A percentile compares a stretch with the other conserved stretches of the same genome.
phyloP scores from a whole-genome alignment of 352 stramenopile genomes.

The Phytophthora macrochlamydospora region DNA sequence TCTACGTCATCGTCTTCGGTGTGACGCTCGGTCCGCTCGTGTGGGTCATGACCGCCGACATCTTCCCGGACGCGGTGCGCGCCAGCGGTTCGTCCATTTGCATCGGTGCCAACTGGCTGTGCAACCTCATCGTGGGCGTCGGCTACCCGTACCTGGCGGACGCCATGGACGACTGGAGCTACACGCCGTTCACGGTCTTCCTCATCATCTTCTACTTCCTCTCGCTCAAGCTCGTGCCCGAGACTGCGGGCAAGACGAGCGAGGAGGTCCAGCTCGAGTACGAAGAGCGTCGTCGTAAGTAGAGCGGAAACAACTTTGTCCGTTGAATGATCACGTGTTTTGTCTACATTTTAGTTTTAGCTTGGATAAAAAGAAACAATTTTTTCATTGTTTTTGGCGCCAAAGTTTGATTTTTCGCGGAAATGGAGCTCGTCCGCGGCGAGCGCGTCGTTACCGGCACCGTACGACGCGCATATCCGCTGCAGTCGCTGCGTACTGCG shows the following conservation, averaged over 20 bases:
- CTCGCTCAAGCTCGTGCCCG: constrained; percentile 30
- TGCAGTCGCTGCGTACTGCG: constrained; percentile 37
- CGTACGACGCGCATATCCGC: constrained; percentile 66
- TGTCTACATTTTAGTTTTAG: too few species aligned
- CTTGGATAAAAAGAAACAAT: too few species aligned
- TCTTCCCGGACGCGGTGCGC: constrained; percentile 29
- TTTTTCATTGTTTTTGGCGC: too few species aligned
- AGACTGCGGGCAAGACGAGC: constrained; percentile 47
- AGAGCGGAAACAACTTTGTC: not conserved
- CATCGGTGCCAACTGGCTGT: constrained; percentile 49
- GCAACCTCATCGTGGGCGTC: constrained; percentile 51
- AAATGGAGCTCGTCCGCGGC: constrained; percentile 29
- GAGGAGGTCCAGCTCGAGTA: constrained; percentile 40
- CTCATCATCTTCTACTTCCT: constrained; percentile 38
- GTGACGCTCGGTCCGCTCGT: constrained; percentile 22
- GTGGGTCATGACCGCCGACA: constrained; percentile 16
- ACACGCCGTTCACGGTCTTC: constrained; percentile 33
- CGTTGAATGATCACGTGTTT: too few species aligned
- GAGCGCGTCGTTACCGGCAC: constrained; percentile 39
- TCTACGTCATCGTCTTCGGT: constrained; percentile 43
- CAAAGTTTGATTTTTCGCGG: too few species aligned
- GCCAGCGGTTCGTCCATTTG: constrained; percentile 39
- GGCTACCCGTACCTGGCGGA: constrained; percentile 51
- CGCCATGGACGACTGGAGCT: constrained; percentile 37
- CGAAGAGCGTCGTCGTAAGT: constrained; percentile 8